Evolutionary conservation across 345 rosid genomes (phyloP).

Genomic region (Litchi chinensis): DNA sequence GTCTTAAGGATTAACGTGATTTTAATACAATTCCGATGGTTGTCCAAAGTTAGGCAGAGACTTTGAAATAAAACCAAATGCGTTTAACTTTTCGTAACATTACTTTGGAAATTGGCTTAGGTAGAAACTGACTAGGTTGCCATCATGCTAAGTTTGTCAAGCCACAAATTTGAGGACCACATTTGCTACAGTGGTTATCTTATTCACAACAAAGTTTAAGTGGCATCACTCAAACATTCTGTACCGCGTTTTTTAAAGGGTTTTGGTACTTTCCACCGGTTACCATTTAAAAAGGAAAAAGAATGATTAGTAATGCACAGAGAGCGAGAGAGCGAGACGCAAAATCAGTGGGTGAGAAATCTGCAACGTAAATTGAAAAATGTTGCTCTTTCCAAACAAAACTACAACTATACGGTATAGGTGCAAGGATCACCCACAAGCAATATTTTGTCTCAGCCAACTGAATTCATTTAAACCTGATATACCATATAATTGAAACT

Average conservation of each 20-base stretch:
- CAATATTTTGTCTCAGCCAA: not conserved
- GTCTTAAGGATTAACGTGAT: no score
- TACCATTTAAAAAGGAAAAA: no score
- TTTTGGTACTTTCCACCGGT: no score
- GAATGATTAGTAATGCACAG: no score
- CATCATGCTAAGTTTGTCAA: not conserved
- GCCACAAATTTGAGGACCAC: not conserved
- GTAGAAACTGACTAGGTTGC: not conserved
- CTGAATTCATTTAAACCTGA: not conserved
- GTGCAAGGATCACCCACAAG: not conserved
- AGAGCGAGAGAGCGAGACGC: no score
- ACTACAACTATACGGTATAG: not conserved
- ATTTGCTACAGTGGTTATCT: not conserved
- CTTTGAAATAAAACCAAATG: not conserved
- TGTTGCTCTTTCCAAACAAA: not conserved
- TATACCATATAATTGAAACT: slow-evolving; percentile 16
- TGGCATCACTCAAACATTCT: not conserved
- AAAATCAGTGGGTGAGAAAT: not conserved
- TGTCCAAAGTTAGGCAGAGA: slow-evolving; percentile 15
- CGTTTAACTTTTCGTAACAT: not conserved
- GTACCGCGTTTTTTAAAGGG: no score
- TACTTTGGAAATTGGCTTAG: not conserved
- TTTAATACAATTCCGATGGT: no score
- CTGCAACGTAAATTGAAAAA: not conserved
- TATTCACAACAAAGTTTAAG: not conserved